Evolutionary conservation across 1,139 yeast genomes (phyloP), one percentile per base, ranked within the genome.

Genomic region (Geotrichum carabidarum): DNA sequence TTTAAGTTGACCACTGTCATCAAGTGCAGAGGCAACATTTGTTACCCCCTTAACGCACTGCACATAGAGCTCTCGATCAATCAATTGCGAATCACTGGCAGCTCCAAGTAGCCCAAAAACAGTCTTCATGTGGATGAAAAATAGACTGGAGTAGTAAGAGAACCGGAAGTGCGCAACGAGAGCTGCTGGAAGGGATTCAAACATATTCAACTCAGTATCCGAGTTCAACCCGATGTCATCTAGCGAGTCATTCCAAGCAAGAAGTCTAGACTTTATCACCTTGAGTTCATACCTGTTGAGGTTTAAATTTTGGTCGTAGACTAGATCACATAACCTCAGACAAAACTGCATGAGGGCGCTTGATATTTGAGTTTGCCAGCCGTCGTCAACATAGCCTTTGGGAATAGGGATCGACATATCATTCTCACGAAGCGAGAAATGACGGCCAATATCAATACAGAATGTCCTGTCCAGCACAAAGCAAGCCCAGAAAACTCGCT

Each of bases 401-500:
- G 84, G 83, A 43, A 70, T 70, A 4, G 62, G 65, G 57, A 71
- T 63, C 7, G 68, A 59, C 6, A 70, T 64, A 11, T 68, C 68
- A 48, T 78, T 80, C 36, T 75, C 77, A 12, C 71, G 61, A 17
- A 82, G 62, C 1, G 76, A 75, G 58, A 75, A 73, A 48, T 71
- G 69, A 51, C 82, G 68, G 2, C 88, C 87, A 42, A 76, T 73
- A 60, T 81, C 86, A 41, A 82, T 67, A 3, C 81, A 80, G 56
- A 80, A 66, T 15, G 80, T 60, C 54, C 83, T 70, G 61, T 83
- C 89, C 71, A 81, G 70, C 0, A 79, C 74, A 61, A 76, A 83
- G 4, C 78, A 79, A 30, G 78, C 63, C 84, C 85, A 82, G 64
- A 80, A 83, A 1, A 82, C 74, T 48, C 85, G 70, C 58, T 73